These are phyloP conservation scores for Cryphonectria parasitica DNA, from an alignment of 2,329 filamentous ascomycete species.

Conservation along the genomic window DNA sequence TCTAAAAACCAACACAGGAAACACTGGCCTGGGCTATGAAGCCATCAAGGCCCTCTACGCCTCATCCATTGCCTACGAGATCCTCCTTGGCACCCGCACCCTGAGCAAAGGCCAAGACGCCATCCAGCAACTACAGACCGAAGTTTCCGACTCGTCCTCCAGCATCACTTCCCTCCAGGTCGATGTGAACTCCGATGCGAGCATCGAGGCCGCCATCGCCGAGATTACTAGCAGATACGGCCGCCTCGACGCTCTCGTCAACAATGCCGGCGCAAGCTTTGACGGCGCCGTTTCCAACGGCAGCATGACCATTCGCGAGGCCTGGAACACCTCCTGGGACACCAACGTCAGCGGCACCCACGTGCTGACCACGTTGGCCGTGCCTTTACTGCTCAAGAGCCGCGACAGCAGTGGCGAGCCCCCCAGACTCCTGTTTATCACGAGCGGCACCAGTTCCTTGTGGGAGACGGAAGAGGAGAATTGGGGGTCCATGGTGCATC, in stretches of 20 bases:
- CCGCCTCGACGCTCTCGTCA: conserved; percentile 56
- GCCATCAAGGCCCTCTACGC: conserved; percentile 56
- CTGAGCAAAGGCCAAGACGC: conserved; percentile 55
- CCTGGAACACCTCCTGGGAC: conserved; percentile 52
- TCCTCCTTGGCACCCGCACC: conserved; percentile 59
- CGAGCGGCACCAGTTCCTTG: conserved; percentile 47
- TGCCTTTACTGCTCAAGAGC: conserved; percentile 51
- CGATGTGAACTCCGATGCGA: conserved; percentile 57
- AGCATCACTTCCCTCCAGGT: conserved; percentile 52
- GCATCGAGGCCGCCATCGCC: conserved; percentile 52
- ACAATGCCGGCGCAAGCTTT: conserved; percentile 56
- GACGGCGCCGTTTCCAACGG: conserved; percentile 41
- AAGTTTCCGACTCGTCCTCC: conserved; percentile 46
- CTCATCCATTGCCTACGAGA: conserved; percentile 53
- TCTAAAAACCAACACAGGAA: conserved; percentile 48
- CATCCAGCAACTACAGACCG: conserved; percentile 44
- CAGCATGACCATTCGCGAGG: conserved; percentile 42
- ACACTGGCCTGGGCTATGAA: conserved; percentile 64
- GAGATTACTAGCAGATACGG: conserved; percentile 47
- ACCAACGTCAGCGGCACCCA: conserved; percentile 54
- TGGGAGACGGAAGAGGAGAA: conserved; percentile 38
- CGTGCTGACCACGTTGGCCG: conserved; percentile 44
- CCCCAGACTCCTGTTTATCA: conserved; percentile 54
- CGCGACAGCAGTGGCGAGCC: conserved; percentile 32
- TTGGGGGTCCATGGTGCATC: conserved; percentile 34